Conservation (phyloP, 257 asterid species). For the Thymus quinquecostatus region DNA sequence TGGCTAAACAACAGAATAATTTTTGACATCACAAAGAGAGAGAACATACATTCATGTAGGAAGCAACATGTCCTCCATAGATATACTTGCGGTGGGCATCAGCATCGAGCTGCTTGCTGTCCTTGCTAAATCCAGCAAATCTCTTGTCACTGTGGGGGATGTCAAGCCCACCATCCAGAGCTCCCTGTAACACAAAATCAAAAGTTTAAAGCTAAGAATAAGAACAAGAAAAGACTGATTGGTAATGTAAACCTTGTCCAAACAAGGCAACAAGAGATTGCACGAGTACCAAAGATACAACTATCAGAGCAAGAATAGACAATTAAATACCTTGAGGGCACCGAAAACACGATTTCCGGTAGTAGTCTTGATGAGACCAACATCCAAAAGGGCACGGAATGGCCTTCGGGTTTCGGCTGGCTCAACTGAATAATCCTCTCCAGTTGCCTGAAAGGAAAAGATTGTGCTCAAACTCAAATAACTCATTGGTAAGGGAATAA, state of each 20-base stretch:
- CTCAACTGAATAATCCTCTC: conserved; percentile 68
- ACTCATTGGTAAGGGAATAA: not conserved
- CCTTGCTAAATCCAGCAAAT: conserved; percentile 78
- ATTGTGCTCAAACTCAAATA: not conserved
- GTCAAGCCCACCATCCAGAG: conserved; percentile 82
- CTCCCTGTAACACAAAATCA: conserved; percentile 51
- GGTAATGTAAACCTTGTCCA: not conserved
- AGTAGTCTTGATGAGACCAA: conserved; percentile 59
- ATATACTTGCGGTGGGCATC: conserved; percentile 44
- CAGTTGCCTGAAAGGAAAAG: conserved; percentile 50
- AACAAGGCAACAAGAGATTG: not conserved
- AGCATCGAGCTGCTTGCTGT: conserved; percentile 53
- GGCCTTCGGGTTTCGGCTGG: conserved; percentile 67
- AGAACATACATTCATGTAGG: conserved; percentile 52
- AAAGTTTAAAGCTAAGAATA: not conserved
- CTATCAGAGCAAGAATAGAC: not conserved
- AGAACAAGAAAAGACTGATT: no score
- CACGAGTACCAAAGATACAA: not conserved
- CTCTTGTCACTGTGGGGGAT: conserved; percentile 89
- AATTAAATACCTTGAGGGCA: conserved; percentile 58
- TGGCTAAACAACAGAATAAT: not conserved
- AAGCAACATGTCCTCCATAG: conserved; percentile 44
- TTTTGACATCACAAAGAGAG: not conserved
- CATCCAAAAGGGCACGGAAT: conserved; percentile 69
- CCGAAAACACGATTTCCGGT: conserved; percentile 72